A percentile compares a stretch with the other conserved stretches of the same genome.
These are phyloP conservation scores for Exidia glandulosa DNA, from an alignment of 768 basidiomycete genomes.

Conservation along the genomic window DNA sequence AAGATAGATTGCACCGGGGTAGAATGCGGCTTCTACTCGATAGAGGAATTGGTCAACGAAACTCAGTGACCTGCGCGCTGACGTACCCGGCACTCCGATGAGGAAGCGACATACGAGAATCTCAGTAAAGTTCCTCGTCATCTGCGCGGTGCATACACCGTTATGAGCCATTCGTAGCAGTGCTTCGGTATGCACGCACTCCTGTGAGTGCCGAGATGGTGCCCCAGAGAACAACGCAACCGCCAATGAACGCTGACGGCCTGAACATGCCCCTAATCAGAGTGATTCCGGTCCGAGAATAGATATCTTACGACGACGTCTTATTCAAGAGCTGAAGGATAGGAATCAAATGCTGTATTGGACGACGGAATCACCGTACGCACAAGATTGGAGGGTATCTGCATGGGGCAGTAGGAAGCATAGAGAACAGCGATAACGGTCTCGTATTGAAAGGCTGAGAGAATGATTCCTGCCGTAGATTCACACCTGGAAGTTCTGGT, in stretches of 20 bases:
- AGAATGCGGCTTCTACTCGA: conserved; percentile 42
- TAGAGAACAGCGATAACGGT: not conserved
- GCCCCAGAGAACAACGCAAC: conserved; percentile 53
- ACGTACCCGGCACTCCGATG: conserved; percentile 42
- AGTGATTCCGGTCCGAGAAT: not conserved
- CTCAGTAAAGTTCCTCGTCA: conserved; percentile 42
- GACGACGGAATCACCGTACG: not conserved
- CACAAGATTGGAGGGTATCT: conserved; percentile 5
- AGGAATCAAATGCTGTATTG: not conserved
- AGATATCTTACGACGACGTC: conserved; percentile 33
- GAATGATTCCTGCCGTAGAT: not conserved
- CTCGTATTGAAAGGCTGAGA: not conserved
- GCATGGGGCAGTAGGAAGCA: conserved; percentile 2
- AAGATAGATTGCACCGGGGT: conserved; percentile 41
- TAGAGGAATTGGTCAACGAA: not conserved
- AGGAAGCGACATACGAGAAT: conserved; percentile 48
- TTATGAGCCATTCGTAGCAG: not conserved
- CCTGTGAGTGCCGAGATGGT: conserved; percentile 53
- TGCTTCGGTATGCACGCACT: conserved; percentile 22
- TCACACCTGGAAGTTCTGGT: not conserved
- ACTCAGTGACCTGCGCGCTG: not conserved
- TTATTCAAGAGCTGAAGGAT: conserved; percentile 39
- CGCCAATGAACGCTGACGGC: conserved; percentile 51
- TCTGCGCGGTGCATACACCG: conserved; percentile 19
- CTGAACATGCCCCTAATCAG: conserved; percentile 19